These are phyloP conservation scores for Fusarium virguliforme DNA, from an alignment of 2,329 filamentous ascomycete genomes.

Conservation along the genomic window DNA sequence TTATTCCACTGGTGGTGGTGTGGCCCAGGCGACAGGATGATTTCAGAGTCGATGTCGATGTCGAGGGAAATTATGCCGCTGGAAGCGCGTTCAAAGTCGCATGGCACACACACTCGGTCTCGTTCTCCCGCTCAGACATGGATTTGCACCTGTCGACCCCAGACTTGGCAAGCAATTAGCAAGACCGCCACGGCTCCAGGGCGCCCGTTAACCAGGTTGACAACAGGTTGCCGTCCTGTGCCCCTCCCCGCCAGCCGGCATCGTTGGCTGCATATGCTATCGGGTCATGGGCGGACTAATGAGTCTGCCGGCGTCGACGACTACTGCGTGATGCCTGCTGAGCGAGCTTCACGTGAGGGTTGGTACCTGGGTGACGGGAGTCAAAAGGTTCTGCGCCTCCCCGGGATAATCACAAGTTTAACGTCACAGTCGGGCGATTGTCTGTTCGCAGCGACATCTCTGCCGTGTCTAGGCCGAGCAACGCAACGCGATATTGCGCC, in stretches of 20 bases:
- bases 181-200: slow-evolving; percentile 12
- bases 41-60: background rate
- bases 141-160: slow-evolving; percentile 32
- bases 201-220: slow-evolving; percentile 3
- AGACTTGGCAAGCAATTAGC: slow-evolving; percentile 35
- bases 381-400: slow-evolving; percentile 17
- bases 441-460: background rate
- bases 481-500: background rate
- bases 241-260: slow-evolving; percentile 18
- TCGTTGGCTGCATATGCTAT: slow-evolving; percentile 17
- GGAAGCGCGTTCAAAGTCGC: slow-evolving; percentile 36
- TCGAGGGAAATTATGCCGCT: slow-evolving; percentile 31
- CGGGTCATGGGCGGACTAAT: slow-evolving; percentile 9
- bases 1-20: slow-evolving; percentile 17
- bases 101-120: slow-evolving; percentile 29
- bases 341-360: slow-evolving; percentile 25
- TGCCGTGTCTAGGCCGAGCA: background rate
- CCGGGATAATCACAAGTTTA: background rate
- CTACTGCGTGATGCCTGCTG: slow-evolving; percentile 19
- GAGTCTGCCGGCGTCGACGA: slow-evolving; percentile 14
- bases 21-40: slow-evolving; percentile 29
- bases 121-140: slow-evolving; percentile 19
- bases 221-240: slow-evolving; percentile 12
- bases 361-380: slow-evolving; percentile 7
- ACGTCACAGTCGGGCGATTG: slow-evolving; percentile 23